Conservation (phyloP, 2,329 filamentous ascomycete species). For the Lasiodiplodia theobromae region DNA sequence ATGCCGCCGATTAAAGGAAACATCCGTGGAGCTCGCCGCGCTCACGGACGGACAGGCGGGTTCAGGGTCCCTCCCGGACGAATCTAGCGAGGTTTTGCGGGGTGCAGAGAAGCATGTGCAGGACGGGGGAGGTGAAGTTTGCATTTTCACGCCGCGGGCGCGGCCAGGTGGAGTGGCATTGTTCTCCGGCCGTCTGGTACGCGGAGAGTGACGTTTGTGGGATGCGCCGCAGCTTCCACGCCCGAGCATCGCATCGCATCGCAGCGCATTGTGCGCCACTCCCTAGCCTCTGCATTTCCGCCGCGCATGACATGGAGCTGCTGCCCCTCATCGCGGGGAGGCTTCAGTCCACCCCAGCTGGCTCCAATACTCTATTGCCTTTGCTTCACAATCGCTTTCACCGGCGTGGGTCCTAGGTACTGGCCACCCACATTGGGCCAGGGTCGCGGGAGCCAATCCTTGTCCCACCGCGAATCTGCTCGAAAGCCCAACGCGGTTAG, state of each 20-base stretch:
- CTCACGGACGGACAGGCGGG: constrained; percentile 6
- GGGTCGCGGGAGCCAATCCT: constrained; percentile 7
- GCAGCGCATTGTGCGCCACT: constrained; percentile 15
- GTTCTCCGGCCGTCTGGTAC: constrained; percentile 3
- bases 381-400: neutral
- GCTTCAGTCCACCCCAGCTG: neutral
- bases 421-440: neutral
- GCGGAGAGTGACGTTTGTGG: constrained; percentile 27
- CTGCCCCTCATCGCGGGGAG: neutral
- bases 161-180: constrained; percentile 23
- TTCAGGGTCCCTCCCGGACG: neutral
- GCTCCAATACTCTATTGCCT: neutral
- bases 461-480: constrained; percentile 16
- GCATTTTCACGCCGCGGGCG: constrained; percentile 18
- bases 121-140: neutral
- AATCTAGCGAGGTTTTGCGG: neutral
- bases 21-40: constrained; percentile 16
- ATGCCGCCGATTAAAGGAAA: neutral
- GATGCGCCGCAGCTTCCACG: constrained; percentile 18
- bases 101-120: neutral
- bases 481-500: constrained; percentile 12
- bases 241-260: constrained; percentile 10
- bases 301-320: neutral
- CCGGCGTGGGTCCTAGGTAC: neutral
- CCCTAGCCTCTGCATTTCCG: neutral